A percentile compares a stretch with the other conserved stretches of the same genome.
phyloP scores from a whole-genome alignment of 140 eudicot species.

The Stevia rebaudiana region DNA sequence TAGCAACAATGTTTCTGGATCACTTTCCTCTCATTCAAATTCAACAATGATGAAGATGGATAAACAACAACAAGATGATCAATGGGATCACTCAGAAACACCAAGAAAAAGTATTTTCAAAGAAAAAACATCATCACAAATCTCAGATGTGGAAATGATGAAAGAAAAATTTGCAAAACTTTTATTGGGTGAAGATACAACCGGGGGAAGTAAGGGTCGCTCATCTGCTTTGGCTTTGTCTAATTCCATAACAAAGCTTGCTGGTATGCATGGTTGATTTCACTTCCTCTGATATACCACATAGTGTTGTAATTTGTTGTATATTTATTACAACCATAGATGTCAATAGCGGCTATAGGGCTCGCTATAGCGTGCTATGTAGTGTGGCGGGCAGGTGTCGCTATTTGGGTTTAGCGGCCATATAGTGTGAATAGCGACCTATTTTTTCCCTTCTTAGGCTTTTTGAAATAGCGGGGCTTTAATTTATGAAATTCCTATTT shows the following conservation, averaged over 20 bases:
- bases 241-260: conserved; percentile 78
- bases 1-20: conserved; percentile 59
- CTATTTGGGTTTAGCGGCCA: too few relatives aligned
- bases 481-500: too few relatives aligned
- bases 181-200: conserved; percentile 81
- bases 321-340: too few relatives aligned
- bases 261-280: conserved; percentile 53
- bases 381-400: too few relatives aligned
- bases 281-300: background rate
- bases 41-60: conserved; percentile 44
- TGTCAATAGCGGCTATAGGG: too few relatives aligned
- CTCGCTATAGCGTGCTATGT: too few relatives aligned
- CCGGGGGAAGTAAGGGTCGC: conserved; percentile 71
- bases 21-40: conserved; percentile 64
- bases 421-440: too few relatives aligned
- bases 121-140: conserved; percentile 37
- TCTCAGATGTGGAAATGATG: conserved; percentile 57
- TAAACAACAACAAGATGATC: conserved; percentile 39
- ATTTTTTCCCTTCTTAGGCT: too few relatives aligned
- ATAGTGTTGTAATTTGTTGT: too few relatives aligned
- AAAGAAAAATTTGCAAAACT: conserved; percentile 83
- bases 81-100: conserved; percentile 47
- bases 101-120: conserved; percentile 27
- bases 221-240: conserved; percentile 74
- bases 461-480: too few relatives aligned